These are phyloP conservation scores for Staphylotrichum tortipilum DNA, from an alignment of 495 filamentous ascomycete genomes.

Conservation along the genomic window DNA sequence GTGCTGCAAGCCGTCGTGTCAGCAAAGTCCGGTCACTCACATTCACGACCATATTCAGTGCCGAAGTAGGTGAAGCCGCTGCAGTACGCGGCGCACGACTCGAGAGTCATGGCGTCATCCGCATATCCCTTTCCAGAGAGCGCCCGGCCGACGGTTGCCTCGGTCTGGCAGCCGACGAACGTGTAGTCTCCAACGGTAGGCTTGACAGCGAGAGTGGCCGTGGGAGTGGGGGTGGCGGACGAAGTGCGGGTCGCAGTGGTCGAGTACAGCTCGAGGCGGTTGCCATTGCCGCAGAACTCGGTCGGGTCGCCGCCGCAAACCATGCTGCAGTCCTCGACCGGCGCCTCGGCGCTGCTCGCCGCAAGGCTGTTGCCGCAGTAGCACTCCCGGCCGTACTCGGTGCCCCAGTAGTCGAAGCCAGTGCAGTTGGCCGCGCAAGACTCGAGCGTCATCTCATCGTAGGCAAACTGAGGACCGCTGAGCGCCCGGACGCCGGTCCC, in stretches of 20 bases:
- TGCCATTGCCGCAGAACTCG: constrained; percentile 39
- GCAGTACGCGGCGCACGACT: constrained; percentile 35
- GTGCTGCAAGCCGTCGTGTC: no score
- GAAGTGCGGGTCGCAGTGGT: constrained; percentile 32
- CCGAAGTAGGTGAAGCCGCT: constrained; percentile 33
- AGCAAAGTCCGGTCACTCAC: constrained; percentile 19
- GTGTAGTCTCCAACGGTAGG: constrained; percentile 30
- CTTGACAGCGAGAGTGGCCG: constrained; percentile 25
- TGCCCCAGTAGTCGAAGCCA: constrained; percentile 38
- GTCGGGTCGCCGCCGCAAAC: constrained; percentile 37
- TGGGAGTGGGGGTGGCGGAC: constrained; percentile 28
- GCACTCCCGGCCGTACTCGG: constrained; percentile 44
- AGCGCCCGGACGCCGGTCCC: constrained; percentile 34
- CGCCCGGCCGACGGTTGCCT: constrained; percentile 27
- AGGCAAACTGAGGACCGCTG: constrained; percentile 27
- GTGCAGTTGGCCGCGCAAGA: constrained; percentile 39
- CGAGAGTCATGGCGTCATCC: constrained; percentile 34
- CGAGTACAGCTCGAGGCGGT: constrained; percentile 39
- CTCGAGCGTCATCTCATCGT: constrained; percentile 44
- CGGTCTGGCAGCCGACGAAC: constrained; percentile 39
- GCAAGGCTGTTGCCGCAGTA: constrained; percentile 44
- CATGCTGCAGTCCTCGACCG: constrained; percentile 40
- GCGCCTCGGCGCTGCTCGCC: constrained; percentile 30
- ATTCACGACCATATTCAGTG: constrained; percentile 34
- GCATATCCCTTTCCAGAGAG: constrained; percentile 16